Evolutionary conservation across 192 early-diverging fungal species (phyloP), one percentile per base, ranked within the genome.

Genomic region (Entophlyctis luteolus): DNA sequence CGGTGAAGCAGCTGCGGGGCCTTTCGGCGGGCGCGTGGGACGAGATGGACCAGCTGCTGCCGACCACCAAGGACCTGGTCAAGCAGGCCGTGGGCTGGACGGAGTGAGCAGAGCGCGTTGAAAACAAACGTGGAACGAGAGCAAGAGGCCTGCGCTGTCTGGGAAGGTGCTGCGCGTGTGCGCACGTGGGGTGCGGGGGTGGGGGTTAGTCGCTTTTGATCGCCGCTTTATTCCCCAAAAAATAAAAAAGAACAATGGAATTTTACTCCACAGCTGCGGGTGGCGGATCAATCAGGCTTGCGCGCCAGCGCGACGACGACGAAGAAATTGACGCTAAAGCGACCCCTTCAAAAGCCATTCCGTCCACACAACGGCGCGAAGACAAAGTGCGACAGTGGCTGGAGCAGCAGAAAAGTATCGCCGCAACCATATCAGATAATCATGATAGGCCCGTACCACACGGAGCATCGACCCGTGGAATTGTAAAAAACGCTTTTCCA

Each of bases 11-110:
- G 31, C 42, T 46, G 4, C 31, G 67, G 6, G 55, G 59, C 14
- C 8, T 68, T 5, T 23, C 42, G 23, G 16, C n/a, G 42, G 12
- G 29, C 2, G 67, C 42, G 6, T 68, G 67, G 67, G 47, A 54
- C 27, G 67, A 68, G 35, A 68, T 68, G 53, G 33, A 37, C 1
- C 42, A 58, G 10, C 20, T 68, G 22, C 33, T 68, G 28, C 54
- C 46, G 5, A 45, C 37, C 1, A 68, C 67, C 28, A 68, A 68
- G 56, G 67, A 68, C 23, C 12, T 68, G 14, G 36, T 68, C 10
- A 34, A 56, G 5, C 27, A 14, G 12, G 67, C 55, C 10, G 36
- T 68, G 29, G 37, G 55, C 29, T 68, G 54, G 55, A 8, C 22
- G 20, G 8, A 33, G 54, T n/a, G n/a, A n/a, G n/a, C n/a, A n/a